A percentile compares a stretch with the other conserved stretches of the same genome.
Conservation (phyloP, 2,329 filamentous ascomycete species). For the Colletotrichum cordylinicola region DNA sequence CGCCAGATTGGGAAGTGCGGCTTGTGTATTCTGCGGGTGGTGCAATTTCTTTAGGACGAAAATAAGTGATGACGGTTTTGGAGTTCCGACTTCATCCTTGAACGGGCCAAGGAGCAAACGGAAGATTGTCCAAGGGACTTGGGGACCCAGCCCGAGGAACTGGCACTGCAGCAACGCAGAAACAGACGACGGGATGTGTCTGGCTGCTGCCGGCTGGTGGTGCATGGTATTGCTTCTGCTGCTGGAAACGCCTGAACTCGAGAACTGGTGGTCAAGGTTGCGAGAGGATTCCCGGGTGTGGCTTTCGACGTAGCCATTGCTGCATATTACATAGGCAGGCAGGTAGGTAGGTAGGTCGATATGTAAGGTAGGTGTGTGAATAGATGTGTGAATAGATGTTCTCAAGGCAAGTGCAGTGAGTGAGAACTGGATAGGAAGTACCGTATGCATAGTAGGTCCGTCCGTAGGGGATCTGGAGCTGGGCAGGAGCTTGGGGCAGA, state of each 20-base stretch:
- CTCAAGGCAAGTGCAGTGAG: neutral
- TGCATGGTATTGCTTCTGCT: neutral
- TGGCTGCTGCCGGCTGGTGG: neutral
- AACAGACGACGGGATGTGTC: neutral
- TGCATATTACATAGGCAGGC: neutral
- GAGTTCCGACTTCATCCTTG: neutral
- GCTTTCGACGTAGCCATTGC: neutral
- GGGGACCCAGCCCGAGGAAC: neutral
- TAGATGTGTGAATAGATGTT: neutral
- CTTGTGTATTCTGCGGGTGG: neutral
- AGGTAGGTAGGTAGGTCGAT: neutral
- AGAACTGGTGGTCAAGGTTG: neutral
- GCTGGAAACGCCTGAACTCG: neutral
- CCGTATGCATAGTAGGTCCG: neutral
- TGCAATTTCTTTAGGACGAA: neutral
- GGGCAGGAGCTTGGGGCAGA: neutral
- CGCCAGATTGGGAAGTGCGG: neutral
- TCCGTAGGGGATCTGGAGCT: neutral
- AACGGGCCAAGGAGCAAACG: neutral
- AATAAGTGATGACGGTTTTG: conserved; percentile 9
- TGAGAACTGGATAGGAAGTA: neutral
- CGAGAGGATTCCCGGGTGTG: neutral
- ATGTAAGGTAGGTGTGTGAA: neutral
- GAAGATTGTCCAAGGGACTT: neutral
- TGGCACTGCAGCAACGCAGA: neutral